These are phyloP conservation scores for Ceriops zippeliana DNA, from an alignment of 345 rosid species.

Conservation along the genomic window DNA sequence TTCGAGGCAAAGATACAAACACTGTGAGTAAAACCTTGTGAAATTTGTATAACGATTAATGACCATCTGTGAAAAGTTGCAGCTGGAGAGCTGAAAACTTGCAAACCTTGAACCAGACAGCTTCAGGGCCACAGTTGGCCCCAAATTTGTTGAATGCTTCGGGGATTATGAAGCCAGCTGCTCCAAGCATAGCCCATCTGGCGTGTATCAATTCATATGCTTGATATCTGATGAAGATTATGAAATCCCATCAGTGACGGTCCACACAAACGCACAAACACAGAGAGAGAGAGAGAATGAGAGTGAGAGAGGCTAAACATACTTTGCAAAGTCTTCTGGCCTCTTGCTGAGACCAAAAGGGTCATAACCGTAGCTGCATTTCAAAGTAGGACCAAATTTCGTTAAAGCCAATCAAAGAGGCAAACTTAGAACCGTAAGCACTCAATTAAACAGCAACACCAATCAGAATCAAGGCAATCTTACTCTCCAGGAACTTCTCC, in stretches of 20 bases:
- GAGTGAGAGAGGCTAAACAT: constrained; percentile 16
- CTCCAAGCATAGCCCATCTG: constrained; percentile 99
- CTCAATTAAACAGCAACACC: neutral
- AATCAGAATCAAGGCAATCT: constrained; percentile 22
- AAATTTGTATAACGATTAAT: neutral
- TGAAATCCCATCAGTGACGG: neutral
- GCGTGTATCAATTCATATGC: constrained; percentile 89
- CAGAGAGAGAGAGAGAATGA: neutral
- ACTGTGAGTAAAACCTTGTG: neutral
- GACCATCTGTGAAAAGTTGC: neutral
- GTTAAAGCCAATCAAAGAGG: neutral
- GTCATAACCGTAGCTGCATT: constrained; percentile 86
- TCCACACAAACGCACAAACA: neutral
- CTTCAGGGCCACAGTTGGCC: constrained; percentile 98
- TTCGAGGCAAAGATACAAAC: neutral
- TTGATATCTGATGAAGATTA: constrained; percentile 55
- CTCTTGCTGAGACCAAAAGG: constrained; percentile 96
- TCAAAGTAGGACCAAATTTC: neutral
- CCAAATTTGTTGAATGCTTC: constrained; percentile 96
- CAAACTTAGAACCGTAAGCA: neutral
- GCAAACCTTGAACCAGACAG: constrained; percentile 90
- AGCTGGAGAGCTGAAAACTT: neutral
- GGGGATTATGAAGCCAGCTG: constrained; percentile 94
- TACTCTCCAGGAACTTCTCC: constrained; percentile 98
- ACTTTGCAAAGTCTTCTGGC: constrained; percentile 90